phyloP scores from a whole-genome alignment of 139 green algal genomes.

The Gonium pectorale region DNA sequence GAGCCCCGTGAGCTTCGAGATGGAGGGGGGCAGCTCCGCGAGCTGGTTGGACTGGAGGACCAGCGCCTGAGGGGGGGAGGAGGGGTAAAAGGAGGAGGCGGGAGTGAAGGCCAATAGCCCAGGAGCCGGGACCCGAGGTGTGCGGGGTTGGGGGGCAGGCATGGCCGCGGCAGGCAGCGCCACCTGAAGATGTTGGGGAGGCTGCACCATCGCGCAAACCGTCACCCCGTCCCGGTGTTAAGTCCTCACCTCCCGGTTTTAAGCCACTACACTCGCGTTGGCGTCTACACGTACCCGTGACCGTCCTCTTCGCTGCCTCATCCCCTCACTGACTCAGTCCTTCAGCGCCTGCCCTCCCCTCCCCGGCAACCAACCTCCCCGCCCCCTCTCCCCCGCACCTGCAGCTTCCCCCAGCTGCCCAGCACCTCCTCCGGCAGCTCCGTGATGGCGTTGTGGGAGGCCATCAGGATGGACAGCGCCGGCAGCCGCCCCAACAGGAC shows the following conservation, averaged over 20 bases:
- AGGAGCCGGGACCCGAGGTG: neutral
- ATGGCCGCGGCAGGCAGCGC: no score
- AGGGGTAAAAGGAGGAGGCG: neutral
- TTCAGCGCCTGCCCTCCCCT: no score
- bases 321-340: no score
- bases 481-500: constrained; percentile 51
- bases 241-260: no score
- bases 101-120: neutral
- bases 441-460: constrained; percentile 51
- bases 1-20: constrained; percentile 10
- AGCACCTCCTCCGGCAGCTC: constrained; percentile 47
- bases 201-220: no score
- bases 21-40: constrained; percentile 23
- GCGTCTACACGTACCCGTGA: no score
- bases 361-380: neutral
- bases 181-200: no score
- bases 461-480: constrained; percentile 58
- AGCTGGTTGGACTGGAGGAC: constrained; percentile 63
- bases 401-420: constrained; percentile 26
- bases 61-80: constrained; percentile 52
- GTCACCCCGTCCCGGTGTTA: no score
- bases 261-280: no score
- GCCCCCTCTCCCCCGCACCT: constrained; percentile 13
- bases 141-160: neutral
- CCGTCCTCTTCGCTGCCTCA: no score